Evolutionary conservation across 805 yeast genomes (phyloP).

Genomic region (Aciculoconidium aculeatum): DNA sequence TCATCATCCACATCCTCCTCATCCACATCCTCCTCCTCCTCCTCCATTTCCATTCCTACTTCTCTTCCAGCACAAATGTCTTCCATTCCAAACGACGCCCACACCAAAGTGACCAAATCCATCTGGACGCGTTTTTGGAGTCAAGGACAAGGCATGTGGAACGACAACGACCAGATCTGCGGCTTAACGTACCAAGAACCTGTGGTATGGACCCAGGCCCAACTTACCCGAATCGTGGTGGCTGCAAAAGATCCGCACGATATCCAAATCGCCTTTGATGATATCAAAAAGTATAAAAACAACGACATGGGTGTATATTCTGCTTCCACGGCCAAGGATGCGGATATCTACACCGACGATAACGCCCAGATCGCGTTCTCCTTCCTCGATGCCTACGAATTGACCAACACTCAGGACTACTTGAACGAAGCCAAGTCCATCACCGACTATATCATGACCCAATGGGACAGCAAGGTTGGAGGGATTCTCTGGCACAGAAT

Average conservation of each 20-base stretch:
- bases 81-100: slow-evolving; percentile 5
- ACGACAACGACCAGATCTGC: slow-evolving; percentile 15
- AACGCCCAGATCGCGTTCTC: slow-evolving; percentile 25
- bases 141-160: slow-evolving; percentile 10
- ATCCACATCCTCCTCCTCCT: not conserved
- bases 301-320: slow-evolving; percentile 17
- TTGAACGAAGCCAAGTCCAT: slow-evolving; percentile 15
- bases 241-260: slow-evolving; percentile 10
- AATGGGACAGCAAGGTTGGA: slow-evolving; percentile 17
- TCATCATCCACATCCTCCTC: not conserved
- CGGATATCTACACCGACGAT: slow-evolving; percentile 25
- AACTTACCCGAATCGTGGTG: slow-evolving; percentile 16
- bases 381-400: slow-evolving; percentile 17
- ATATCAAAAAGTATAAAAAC: slow-evolving; percentile 15
- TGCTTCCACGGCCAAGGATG: slow-evolving; percentile 16
- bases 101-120: no score
- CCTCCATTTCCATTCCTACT: not conserved
- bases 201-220: slow-evolving; percentile 25
- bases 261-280: slow-evolving; percentile 9
- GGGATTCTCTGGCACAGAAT: slow-evolving; percentile 22
- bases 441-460: slow-evolving; percentile 13
- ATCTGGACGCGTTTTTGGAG: slow-evolving; percentile 20
- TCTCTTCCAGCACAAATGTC: slow-evolving; percentile 6
- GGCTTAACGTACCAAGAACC: slow-evolving; percentile 10
- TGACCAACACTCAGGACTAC: slow-evolving; percentile 13